Conservation (phyloP, 1,284 basidiomycete species). For the Peniophora sp. region DNA sequence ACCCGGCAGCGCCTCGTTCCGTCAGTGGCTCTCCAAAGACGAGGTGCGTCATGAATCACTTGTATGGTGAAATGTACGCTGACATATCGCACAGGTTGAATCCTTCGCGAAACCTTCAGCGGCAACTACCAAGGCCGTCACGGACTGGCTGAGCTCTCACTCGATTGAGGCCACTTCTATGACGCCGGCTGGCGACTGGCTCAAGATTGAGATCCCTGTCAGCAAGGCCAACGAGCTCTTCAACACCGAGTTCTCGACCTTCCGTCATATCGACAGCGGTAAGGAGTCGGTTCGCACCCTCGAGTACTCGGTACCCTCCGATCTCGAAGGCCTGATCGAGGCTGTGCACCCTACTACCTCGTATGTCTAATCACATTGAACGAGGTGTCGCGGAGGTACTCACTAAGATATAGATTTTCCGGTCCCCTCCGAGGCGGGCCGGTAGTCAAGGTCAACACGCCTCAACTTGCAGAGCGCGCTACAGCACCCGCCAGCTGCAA, state of each 20-base stretch:
- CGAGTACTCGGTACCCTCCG: conserved; percentile 23
- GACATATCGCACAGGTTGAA: conserved; percentile 21
- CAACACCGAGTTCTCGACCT: conserved; percentile 22
- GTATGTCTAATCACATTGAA: conserved; percentile 9
- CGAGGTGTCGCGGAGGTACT: neutral
- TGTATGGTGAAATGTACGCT: neutral
- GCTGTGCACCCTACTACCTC: conserved; percentile 18
- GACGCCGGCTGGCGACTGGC: conserved; percentile 18
- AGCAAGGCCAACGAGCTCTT: conserved; percentile 24
- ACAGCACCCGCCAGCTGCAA: conserved; percentile 14
- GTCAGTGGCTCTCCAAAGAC: conserved; percentile 22
- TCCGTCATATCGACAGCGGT: conserved; percentile 19
- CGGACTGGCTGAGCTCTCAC: conserved; percentile 21
- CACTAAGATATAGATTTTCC: neutral
- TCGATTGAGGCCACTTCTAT: conserved; percentile 15
- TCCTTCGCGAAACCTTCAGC: conserved; percentile 23
- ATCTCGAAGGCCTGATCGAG: conserved; percentile 18
- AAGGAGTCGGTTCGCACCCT: conserved; percentile 21
- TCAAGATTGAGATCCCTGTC: conserved; percentile 14
- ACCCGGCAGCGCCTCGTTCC: conserved; percentile 20
- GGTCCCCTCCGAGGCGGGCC: neutral
- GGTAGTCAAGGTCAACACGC: conserved; percentile 20
- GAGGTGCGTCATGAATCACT: conserved; percentile 15
- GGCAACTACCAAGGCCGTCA: conserved; percentile 20
- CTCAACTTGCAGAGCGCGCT: conserved; percentile 16